phyloP scores from a whole-genome alignment of 2,329 filamentous ascomycete genomes.

The Penicillium sp. region DNA sequence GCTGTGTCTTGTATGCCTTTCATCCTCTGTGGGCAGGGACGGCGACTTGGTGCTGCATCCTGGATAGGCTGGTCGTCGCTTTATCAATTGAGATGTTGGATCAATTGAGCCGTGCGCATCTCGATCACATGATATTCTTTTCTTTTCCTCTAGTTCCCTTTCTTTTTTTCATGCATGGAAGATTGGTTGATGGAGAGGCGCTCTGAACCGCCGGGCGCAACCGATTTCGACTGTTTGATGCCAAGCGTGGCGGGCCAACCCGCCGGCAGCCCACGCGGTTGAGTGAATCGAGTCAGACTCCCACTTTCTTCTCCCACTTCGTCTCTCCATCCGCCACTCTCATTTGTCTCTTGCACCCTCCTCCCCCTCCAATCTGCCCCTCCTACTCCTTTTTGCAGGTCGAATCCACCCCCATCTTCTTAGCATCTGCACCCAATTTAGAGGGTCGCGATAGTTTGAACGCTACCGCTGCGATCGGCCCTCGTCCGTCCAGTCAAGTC shows the following conservation, averaged over 20 bases:
- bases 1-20: not conserved
- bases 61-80: not conserved
- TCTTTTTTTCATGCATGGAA: too few relatives aligned
- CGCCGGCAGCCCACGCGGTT: not conserved
- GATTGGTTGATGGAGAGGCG: slow-evolving; percentile 1
- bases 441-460: not conserved
- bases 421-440: not conserved
- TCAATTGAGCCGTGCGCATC: not conserved
- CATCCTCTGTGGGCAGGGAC: not conserved
- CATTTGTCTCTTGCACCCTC: not conserved
- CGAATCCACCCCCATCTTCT: not conserved
- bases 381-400: not conserved
- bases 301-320: not conserved
- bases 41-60: not conserved
- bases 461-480: not conserved
- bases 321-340: not conserved
- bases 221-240: not conserved
- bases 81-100: not conserved
- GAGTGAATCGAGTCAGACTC: not conserved
- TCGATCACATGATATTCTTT: not conserved
- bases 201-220: slow-evolving; percentile 15
- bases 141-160: not conserved
- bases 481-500: not conserved
- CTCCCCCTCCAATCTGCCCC: not conserved
- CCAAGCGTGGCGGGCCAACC: slow-evolving; percentile 9